Conservation (phyloP, 345 rosid genomes). For the Lumnitzera littorea region DNA sequence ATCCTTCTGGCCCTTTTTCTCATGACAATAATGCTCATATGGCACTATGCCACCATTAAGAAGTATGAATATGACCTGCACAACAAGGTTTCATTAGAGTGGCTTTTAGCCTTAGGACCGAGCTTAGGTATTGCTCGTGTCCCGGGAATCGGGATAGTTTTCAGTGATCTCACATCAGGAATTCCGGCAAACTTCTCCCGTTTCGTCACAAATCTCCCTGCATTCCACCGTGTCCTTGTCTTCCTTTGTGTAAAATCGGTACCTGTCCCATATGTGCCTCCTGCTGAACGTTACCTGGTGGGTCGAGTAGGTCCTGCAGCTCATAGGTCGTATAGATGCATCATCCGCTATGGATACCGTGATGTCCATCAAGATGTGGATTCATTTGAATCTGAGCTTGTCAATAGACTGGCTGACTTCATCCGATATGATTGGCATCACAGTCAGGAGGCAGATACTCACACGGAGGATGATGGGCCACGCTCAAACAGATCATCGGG, state of each 20-base stretch:
- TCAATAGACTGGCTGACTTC: slow-evolving; percentile 61
- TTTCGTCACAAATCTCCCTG: slow-evolving; percentile 46
- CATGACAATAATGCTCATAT: slow-evolving; percentile 12
- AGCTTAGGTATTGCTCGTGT: slow-evolving; percentile 16
- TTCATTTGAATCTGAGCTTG: slow-evolving; percentile 78
- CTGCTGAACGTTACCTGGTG: slow-evolving; percentile 10
- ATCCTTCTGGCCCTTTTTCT: slow-evolving; percentile 12
- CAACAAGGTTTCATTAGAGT: slow-evolving; percentile 17
- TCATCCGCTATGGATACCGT: slow-evolving; percentile 72
- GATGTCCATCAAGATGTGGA: slow-evolving; percentile 93
- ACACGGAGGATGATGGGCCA: slow-evolving; percentile 20
- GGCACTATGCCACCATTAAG: slow-evolving; percentile 20
- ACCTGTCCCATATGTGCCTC: slow-evolving; percentile 15
- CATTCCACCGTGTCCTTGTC: slow-evolving; percentile 39
- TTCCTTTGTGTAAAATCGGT: slow-evolving; percentile 13
- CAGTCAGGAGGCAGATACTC: slow-evolving; percentile 14
- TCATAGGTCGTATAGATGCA: slow-evolving; percentile 86
- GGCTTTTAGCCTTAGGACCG: slow-evolving; percentile 18
- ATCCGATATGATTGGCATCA: slow-evolving; percentile 58
- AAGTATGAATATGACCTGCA: slow-evolving; percentile 13
- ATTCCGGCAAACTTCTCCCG: slow-evolving; percentile 45
- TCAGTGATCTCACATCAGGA: slow-evolving; percentile 19
- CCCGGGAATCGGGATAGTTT: slow-evolving; percentile 14
- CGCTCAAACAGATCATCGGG: slow-evolving; percentile 51
- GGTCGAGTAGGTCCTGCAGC: slow-evolving; percentile 18